These are phyloP conservation scores for Lactifluus hygrophoroides DNA, from an alignment of 768 basidiomycete genomes.

Conservation along the genomic window DNA sequence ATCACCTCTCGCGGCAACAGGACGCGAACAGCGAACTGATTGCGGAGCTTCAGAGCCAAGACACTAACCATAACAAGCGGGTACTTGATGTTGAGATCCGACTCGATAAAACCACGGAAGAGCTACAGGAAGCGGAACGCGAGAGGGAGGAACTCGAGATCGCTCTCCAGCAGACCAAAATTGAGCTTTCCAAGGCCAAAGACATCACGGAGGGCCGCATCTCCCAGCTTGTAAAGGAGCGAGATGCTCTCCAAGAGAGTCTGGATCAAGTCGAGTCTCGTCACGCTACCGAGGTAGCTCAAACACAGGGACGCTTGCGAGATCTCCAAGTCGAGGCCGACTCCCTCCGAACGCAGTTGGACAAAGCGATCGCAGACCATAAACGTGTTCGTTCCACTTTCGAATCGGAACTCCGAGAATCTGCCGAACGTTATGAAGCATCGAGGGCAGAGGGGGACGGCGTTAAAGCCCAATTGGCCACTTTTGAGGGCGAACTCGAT, in stretches of 20 bases:
- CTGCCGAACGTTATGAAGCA: conserved; percentile 7
- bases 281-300: conserved; percentile 17
- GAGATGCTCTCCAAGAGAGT: conserved; percentile 26
- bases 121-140: not conserved
- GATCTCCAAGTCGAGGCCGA: conserved; percentile 3
- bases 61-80: not conserved
- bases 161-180: not conserved
- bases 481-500: conserved; percentile 34
- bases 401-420: conserved; percentile 19
- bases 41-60: conserved; percentile 2
- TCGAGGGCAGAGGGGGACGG: not conserved
- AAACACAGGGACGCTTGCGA: conserved; percentile 15
- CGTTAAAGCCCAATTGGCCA: conserved; percentile 26
- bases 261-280: conserved; percentile 23
- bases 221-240: conserved; percentile 20
- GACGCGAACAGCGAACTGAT: not conserved
- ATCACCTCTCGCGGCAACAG: not conserved
- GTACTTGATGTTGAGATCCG: conserved; percentile 6
- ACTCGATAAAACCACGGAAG: conserved; percentile 3
- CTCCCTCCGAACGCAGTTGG: conserved; percentile 8
- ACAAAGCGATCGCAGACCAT: conserved; percentile 9
- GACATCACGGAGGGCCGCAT: conserved; percentile 1
- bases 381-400: conserved; percentile 4
- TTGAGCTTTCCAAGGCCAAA: not conserved
- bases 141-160: conserved; percentile 11